A percentile compares a stretch with the other conserved stretches of the same genome.
Conservation (phyloP, 768 basidiomycete genomes). For the Amanita inopinata region DNA sequence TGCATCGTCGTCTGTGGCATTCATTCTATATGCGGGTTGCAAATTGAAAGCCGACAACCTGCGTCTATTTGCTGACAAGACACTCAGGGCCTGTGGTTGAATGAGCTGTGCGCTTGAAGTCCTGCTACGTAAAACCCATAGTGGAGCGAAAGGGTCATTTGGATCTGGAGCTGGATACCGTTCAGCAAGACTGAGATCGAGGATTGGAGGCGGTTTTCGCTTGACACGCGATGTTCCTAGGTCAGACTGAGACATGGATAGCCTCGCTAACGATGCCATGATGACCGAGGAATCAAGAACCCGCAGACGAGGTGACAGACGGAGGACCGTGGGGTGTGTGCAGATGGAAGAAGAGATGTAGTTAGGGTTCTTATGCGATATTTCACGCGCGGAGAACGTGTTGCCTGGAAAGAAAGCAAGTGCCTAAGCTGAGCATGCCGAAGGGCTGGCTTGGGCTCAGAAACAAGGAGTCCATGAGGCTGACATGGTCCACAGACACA, state of each 20-base stretch:
- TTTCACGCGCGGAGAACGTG: constrained; percentile 7
- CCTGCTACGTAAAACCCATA: constrained; percentile 54
- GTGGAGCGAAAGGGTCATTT: constrained; percentile 58
- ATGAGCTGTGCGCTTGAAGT: constrained; percentile 33
- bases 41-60: constrained; percentile 6
- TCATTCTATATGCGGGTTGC: background rate
- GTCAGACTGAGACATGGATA: constrained; percentile 7
- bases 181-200: constrained; percentile 30
- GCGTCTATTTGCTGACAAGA: constrained; percentile 11
- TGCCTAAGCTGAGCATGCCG: constrained; percentile 3
- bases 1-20: constrained; percentile 3
- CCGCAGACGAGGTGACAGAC: background rate
- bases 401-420: background rate
- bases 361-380: constrained; percentile 5
- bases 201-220: constrained; percentile 50
- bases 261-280: constrained; percentile 6
- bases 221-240: constrained; percentile 21
- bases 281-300: background rate
- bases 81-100: constrained; percentile 11
- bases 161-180: constrained; percentile 64
- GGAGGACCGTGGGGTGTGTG: background rate
- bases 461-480: constrained; percentile 9
- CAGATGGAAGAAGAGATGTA: background rate
- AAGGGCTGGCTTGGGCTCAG: constrained; percentile 7
- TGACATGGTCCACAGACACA: constrained; percentile 6